Percentiles rank a stretch among this genome's conserved stretches.
phyloP scores from a whole-genome alignment of 1,284 basidiomycete genomes.

The Sporisorium graminicola region DNA sequence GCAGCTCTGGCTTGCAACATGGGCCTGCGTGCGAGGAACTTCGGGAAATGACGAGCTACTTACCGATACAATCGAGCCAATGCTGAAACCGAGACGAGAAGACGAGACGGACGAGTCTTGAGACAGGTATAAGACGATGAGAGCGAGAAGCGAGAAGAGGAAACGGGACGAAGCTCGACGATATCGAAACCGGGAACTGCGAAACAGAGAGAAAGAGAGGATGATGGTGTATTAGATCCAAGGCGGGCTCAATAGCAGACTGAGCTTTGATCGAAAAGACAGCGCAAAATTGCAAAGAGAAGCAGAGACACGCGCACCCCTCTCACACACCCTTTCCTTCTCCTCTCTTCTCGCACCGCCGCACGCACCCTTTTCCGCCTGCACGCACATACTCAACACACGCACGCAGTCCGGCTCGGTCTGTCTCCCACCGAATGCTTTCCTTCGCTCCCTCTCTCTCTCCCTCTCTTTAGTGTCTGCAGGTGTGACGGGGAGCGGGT shows the following conservation, averaged over 20 bases:
- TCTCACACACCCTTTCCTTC: not conserved
- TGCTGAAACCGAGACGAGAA: conserved; percentile 50
- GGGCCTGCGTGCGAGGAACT: not conserved
- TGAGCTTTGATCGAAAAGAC: conserved; percentile 16
- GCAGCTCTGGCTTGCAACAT: not conserved
- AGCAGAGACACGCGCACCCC: conserved; percentile 10
- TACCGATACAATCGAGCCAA: conserved; percentile 58
- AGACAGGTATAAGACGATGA: conserved; percentile 33
- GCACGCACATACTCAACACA: not conserved
- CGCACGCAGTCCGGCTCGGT: not conserved
- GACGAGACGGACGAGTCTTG: conserved; percentile 50
- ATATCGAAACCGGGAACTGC: conserved; percentile 53
- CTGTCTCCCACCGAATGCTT: not conserved
- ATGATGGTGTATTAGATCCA: conserved; percentile 22
- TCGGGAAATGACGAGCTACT: conserved; percentile 17
- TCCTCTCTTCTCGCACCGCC: not conserved
- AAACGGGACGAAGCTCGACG: conserved; percentile 51
- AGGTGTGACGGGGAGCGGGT: not conserved
- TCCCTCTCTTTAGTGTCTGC: not conserved
- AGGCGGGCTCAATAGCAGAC: not conserved
- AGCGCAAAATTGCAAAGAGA: conserved; percentile 2
- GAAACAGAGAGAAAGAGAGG: conserved; percentile 21
- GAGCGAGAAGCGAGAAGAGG: conserved; percentile 22
- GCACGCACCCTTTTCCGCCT: not conserved
- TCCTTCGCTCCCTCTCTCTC: not conserved